Conservation (phyloP, 768 basidiomycete genomes). For the Mycena galericulata region DNA sequence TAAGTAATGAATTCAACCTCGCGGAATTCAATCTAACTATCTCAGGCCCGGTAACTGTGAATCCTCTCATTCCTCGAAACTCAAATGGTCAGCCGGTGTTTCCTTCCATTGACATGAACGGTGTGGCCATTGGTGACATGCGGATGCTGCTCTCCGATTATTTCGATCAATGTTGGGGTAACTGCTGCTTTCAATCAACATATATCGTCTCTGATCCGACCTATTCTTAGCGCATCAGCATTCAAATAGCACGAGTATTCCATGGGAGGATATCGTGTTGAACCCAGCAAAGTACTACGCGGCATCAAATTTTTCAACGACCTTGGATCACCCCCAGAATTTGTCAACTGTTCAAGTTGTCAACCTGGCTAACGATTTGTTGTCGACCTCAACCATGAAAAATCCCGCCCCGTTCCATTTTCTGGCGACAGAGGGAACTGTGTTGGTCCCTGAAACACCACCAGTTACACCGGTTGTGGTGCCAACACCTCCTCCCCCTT, state of each 20-base stretch:
- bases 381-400: too few species aligned
- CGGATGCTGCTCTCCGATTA: constrained; percentile 5
- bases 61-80: constrained; percentile 1
- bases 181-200: neutral
- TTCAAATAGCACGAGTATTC: too few species aligned
- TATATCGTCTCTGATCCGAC: neutral
- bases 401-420: neutral
- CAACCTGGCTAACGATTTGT: neutral
- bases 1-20: neutral
- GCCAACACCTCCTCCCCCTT: too few species aligned
- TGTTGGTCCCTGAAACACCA: constrained; percentile 2
- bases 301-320: neutral
- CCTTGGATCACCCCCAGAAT: constrained; percentile 10
- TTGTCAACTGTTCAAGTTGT: neutral
- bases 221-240: neutral
- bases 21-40: neutral
- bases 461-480: neutral
- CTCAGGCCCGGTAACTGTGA: neutral
- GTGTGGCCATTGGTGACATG: neutral
- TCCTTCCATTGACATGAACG: neutral
- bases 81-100: neutral
- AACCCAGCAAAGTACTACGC: neutral
- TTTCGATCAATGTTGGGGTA: constrained; percentile 17
- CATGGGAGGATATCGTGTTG: neutral
- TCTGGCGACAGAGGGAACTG: too few species aligned